Percentiles rank a stretch among this genome's conserved stretches.
Evolutionary conservation across 495 filamentous ascomycete species (phyloP).

Genomic region (Aspergillus olivimuriae): DNA sequence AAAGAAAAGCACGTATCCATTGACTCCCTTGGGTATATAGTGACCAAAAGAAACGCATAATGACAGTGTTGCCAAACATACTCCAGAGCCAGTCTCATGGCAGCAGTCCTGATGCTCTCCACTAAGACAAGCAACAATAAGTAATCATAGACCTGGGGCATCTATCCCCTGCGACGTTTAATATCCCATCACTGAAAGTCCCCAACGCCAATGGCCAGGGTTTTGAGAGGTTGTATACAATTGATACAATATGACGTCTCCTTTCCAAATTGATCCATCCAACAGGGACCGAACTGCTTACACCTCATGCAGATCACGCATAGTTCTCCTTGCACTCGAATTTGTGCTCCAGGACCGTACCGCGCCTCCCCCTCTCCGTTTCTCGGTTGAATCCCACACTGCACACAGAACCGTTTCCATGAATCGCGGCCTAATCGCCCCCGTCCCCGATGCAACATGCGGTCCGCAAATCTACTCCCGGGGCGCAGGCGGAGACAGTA

Average conservation of each 20-base stretch:
- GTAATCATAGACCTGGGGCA: too few species aligned
- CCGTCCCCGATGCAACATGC: conserved; percentile 24
- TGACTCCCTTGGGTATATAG: too few species aligned
- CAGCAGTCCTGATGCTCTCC: background rate
- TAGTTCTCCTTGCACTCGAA: conserved; percentile 15
- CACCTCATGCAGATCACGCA: conserved; percentile 28
- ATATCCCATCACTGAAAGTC: too few species aligned
- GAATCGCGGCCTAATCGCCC: conserved; percentile 17
- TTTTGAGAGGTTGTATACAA: background rate
- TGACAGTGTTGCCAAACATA: too few species aligned
- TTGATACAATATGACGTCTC: background rate
- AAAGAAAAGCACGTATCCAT: too few species aligned
- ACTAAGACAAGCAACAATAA: too few species aligned
- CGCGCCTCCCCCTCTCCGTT: conserved; percentile 21
- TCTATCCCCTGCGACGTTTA: too few species aligned
- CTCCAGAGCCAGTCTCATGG: background rate
- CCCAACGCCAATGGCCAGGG: too few species aligned
- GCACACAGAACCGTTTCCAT: conserved; percentile 29
- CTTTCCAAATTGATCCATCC: conserved; percentile 11
- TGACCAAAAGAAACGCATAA: background rate
- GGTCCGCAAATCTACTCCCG: conserved; percentile 21
- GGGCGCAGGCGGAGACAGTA: conserved; percentile 31
- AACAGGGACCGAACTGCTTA: conserved; percentile 15
- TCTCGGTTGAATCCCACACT: conserved; percentile 26
- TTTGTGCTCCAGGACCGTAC: conserved; percentile 26